Conservation (phyloP, 2,329 filamentous ascomycete species). For the Septoria linicola region DNA sequence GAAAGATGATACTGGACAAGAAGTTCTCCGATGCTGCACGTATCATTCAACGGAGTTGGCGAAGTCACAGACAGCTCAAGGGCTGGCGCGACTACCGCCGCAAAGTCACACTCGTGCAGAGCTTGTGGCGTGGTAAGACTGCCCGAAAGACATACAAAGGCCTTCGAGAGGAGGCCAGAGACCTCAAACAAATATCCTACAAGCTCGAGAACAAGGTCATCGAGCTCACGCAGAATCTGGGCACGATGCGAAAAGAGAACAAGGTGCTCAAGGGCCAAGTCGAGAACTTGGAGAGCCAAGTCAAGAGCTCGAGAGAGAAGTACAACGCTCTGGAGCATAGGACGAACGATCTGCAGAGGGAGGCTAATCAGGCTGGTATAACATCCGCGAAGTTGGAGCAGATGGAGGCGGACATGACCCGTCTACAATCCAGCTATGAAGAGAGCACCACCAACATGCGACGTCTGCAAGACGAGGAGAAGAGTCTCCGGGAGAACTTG, state of each 20-base stretch:
- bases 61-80: slow-evolving; percentile 73
- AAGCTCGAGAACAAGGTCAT: slow-evolving; percentile 99
- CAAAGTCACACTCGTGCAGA: slow-evolving; percentile 88
- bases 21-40: slow-evolving; percentile 87
- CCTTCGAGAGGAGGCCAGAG: slow-evolving; percentile 89
- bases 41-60: slow-evolving; percentile 88
- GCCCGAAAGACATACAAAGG: slow-evolving; percentile 86
- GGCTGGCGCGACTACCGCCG: slow-evolving; percentile 85
- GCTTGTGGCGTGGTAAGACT: slow-evolving; percentile 80
- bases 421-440: slow-evolving; percentile 82
- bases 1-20: slow-evolving; percentile 90
- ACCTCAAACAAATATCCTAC: slow-evolving; percentile 99
- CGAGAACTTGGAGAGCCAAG: slow-evolving; percentile 91
- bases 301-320: slow-evolving; percentile 92
- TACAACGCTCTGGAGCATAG: slow-evolving; percentile 87
- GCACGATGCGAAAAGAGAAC: slow-evolving; percentile 91
- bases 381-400: slow-evolving; percentile 83
- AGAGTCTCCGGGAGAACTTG: slow-evolving; percentile 77
- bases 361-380: slow-evolving; percentile 97
- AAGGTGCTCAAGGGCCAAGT: slow-evolving; percentile 83
- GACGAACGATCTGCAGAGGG: slow-evolving; percentile 89
- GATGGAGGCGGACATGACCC: slow-evolving; percentile 95
- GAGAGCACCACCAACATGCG: slow-evolving; percentile 90
- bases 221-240: slow-evolving; percentile 90
- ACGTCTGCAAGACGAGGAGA: slow-evolving; percentile 91